Evolutionary conservation across 352 stramenopile species (phyloP).

Genomic region (Elongisporangium senticosum): DNA sequence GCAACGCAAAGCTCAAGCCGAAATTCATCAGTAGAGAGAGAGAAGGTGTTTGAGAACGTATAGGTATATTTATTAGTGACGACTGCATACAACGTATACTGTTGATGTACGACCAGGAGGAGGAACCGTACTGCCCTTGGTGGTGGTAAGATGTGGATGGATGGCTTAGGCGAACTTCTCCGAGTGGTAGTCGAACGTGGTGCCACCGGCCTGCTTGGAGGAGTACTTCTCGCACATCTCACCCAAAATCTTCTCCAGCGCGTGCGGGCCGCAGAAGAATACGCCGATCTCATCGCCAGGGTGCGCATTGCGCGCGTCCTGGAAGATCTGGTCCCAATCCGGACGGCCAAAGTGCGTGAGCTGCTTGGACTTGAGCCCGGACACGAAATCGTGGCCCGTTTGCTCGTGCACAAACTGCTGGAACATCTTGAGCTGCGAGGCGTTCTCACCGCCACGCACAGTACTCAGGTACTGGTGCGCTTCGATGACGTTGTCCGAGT

Average conservation of each 20-base stretch:
- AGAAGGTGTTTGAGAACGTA: neutral
- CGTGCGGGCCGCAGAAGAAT: slow-evolving; percentile 82
- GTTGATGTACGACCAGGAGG: neutral
- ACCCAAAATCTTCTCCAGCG: slow-evolving; percentile 68
- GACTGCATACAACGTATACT: neutral
- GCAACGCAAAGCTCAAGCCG: too few species aligned
- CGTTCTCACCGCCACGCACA: slow-evolving; percentile 65
- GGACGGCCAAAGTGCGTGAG: slow-evolving; percentile 83
- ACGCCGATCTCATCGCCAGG: slow-evolving; percentile 75
- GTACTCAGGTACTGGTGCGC: slow-evolving; percentile 83
- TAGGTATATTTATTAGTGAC: neutral
- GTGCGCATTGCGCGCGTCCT: slow-evolving; percentile 37
- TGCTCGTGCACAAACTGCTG: slow-evolving; percentile 81
- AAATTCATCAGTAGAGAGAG: too few species aligned
- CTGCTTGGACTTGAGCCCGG: slow-evolving; percentile 69
- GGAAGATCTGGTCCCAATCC: slow-evolving; percentile 81
- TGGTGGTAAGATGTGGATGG: neutral
- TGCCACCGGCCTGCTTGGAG: slow-evolving; percentile 40
- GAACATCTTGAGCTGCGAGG: slow-evolving; percentile 75
- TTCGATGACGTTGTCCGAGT: slow-evolving; percentile 75
- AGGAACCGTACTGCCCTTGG: neutral
- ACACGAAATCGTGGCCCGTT: slow-evolving; percentile 75
- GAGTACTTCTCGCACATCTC: slow-evolving; percentile 69
- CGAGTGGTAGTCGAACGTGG: slow-evolving; percentile 80
- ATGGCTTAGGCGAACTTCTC: slow-evolving; percentile 68